Base-by-base conservation (phyloP, 768 basidiomycete genomes). In the Amylocystis lapponica region DNA sequence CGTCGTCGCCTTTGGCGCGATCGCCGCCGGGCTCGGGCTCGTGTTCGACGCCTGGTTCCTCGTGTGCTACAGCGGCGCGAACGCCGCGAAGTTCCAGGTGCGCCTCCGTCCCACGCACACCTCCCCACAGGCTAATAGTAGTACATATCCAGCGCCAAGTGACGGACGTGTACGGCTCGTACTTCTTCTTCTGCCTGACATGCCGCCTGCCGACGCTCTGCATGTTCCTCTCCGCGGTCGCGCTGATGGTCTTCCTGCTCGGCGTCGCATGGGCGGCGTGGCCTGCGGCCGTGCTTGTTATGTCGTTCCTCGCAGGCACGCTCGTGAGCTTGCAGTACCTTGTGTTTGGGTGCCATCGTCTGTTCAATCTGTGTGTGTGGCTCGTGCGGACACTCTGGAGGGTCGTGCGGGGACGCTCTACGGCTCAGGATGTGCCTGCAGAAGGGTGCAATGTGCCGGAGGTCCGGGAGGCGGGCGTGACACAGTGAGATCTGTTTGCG, bases 141-240 rank as follows among this genome's bases (percentile, higher is more conserved):
- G n/a, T n/a, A n/a, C n/a, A n/a, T n/a, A n/a, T n/a, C 13, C 58
- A 81, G 74, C 48, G 32, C 4, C 69, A 72, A 20, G 72, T 84
- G 0, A 59, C 54, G 7, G 84, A 84, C 53, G 48, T 86, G 25
- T 81, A 77, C 49, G 68, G 65, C 19, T 70, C 71, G 9, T 82
- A 81, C 58, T 67, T 83, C 44, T 86, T 84, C 66, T 87, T 87
- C 59, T 69, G 78, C 22, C 68, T 87, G 12, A 76, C 79, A 1
- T 69, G 83, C 5, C 74, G 83, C 17, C 63, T 84, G 11, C 85
- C 84, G 0, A 71, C 75, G 0, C 48, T 85, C 6, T 78, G 79
- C 56, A 75, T 80, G 67, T 69, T 82, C 42, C 45, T 68, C 23
- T 76, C 81, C 10, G 68, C 76, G 0, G 33, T 74, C n/a, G 66